phyloP scores from a whole-genome alignment of 768 basidiomycete genomes.

The Boletus insuetus region DNA sequence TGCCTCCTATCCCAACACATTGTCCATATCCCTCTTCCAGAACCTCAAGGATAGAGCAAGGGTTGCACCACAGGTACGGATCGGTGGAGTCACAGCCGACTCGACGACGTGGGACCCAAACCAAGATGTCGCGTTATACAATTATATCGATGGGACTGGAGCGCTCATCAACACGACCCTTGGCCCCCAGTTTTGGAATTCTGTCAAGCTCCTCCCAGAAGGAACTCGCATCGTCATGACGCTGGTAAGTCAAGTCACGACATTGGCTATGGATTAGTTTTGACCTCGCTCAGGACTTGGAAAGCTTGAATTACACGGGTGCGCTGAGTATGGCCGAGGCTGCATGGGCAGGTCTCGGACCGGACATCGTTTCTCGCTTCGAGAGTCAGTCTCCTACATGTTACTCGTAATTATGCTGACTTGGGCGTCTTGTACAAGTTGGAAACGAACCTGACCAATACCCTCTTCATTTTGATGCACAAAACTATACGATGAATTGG shows the following conservation, averaged over 20 bases:
- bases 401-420: not conserved
- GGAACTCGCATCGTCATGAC: slow-evolving; percentile 48
- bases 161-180: slow-evolving; percentile 50
- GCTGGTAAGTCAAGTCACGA: slow-evolving; percentile 31
- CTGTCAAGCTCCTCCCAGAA: slow-evolving; percentile 40
- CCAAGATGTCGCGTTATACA: slow-evolving; percentile 31
- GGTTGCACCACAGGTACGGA: slow-evolving; percentile 44
- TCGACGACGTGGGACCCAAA: slow-evolving; percentile 48
- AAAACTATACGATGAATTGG: slow-evolving; percentile 46
- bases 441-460: slow-evolving; percentile 59
- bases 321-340: slow-evolving; percentile 44
- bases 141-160: slow-evolving; percentile 43
- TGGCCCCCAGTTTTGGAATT: slow-evolving; percentile 49
- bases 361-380: slow-evolving; percentile 38
- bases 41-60: slow-evolving; percentile 46
- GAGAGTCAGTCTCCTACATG: slow-evolving; percentile 37
- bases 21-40: slow-evolving; percentile 44
- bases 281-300: slow-evolving; percentile 37
- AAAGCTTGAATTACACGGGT: slow-evolving; percentile 42
- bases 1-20: slow-evolving; percentile 38
- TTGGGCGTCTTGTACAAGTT: slow-evolving; percentile 24
- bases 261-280: not conserved
- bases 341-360: slow-evolving; percentile 37
- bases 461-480: slow-evolving; percentile 36
- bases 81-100: slow-evolving; percentile 55